Evolutionary conservation across 306 rosid genomes (phyloP).

Genomic region (Cicer judaicum): DNA sequence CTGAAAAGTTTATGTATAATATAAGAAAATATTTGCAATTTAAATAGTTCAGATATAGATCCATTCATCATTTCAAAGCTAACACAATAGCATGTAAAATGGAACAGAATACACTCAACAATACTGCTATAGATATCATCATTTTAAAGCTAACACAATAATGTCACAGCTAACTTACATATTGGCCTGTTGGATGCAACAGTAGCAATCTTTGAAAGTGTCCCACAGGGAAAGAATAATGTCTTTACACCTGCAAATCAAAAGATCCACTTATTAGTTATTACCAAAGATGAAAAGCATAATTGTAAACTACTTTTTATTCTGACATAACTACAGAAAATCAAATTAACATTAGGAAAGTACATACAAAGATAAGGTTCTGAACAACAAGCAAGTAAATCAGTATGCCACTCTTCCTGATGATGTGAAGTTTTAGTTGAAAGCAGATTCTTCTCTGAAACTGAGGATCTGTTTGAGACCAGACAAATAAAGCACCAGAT

Average conservation of each 20-base stretch:
- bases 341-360: slow-evolving; percentile 32
- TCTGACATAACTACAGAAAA: slow-evolving; percentile 16
- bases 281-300: slow-evolving; percentile 17
- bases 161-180: slow-evolving; percentile 63
- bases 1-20: background rate
- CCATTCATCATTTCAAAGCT: too few species aligned
- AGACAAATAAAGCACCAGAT: slow-evolving; percentile 27
- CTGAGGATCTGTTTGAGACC: slow-evolving; percentile 60
- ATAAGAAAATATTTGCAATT: slow-evolving; percentile 4
- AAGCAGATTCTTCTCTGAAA: slow-evolving; percentile 62
- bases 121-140: background rate
- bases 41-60: background rate
- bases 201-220: slow-evolving; percentile 83
- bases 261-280: slow-evolving; percentile 15
- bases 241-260: slow-evolving; percentile 81
- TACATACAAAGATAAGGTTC: slow-evolving; percentile 89
- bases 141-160: slow-evolving; percentile 19
- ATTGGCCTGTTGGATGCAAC: slow-evolving; percentile 82
- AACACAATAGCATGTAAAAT: background rate
- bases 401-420: slow-evolving; percentile 86
- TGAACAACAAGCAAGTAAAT: slow-evolving; percentile 91
- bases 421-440: slow-evolving; percentile 68
- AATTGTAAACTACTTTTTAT: background rate
- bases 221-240: slow-evolving; percentile 89
- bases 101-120: slow-evolving; percentile 3